A percentile compares a stretch with the other conserved stretches of the same genome.
Evolutionary conservation across 306 rosid genomes (phyloP).

Genomic region (Quercus glauca): DNA sequence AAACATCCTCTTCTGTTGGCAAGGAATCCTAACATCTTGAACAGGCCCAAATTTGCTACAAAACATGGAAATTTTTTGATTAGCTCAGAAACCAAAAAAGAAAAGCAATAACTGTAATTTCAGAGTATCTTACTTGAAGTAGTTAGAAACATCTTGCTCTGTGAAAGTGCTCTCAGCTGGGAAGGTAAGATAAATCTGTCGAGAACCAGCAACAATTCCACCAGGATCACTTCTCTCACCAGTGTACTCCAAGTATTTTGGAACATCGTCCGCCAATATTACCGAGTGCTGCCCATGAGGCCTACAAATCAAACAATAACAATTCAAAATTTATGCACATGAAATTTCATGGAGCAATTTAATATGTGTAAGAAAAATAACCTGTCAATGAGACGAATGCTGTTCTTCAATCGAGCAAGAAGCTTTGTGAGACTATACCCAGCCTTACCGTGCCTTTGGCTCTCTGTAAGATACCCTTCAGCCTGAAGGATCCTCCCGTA

Average conservation of each 20-base stretch:
- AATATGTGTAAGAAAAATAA: background rate
- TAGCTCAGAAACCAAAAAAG: background rate
- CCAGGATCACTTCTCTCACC: constrained; percentile 36
- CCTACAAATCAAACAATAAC: constrained; percentile 19
- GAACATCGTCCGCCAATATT: constrained; percentile 41
- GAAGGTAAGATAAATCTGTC: constrained; percentile 50
- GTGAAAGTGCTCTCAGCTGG: constrained; percentile 48
- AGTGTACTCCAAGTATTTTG: constrained; percentile 24
- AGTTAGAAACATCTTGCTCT: constrained; percentile 46
- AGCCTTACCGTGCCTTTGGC: constrained; percentile 48
- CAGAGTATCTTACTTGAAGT: constrained; percentile 35
- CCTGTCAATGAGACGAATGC: constrained; percentile 48
- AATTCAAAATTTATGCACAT: background rate
- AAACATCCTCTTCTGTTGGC: constrained; percentile 53
- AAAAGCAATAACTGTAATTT: too few relatives aligned
- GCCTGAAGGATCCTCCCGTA: constrained; percentile 48
- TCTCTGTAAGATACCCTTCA: constrained; percentile 48
- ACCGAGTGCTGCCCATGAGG: constrained; percentile 53
- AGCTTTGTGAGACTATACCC: constrained; percentile 47
- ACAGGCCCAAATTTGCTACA: constrained; percentile 53
- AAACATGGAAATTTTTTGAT: background rate
- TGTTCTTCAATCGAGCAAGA: constrained; percentile 42
- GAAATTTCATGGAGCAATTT: background rate
- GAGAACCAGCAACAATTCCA: constrained; percentile 33
- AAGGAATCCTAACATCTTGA: constrained; percentile 53